A percentile compares a stretch with the other conserved stretches of the same genome.
Evolutionary conservation across 2,329 filamentous ascomycete species (phyloP).

Genomic region (Alternaria rosae): DNA sequence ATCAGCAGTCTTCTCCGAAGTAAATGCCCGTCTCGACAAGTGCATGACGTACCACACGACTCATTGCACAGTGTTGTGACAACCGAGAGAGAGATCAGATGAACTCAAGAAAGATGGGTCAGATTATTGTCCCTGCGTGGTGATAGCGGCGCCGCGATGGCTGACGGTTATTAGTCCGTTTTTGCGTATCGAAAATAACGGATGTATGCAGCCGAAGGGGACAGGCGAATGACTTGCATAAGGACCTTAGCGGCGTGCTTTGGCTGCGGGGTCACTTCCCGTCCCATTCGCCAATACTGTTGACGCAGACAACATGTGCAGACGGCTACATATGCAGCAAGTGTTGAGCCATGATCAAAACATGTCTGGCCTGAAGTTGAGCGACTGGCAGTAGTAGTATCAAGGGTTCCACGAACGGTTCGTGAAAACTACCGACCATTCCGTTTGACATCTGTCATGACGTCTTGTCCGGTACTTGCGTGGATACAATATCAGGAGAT

Average conservation of each 20-base stretch:
- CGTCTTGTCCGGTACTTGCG: conserved; percentile 5
- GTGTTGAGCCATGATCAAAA: conserved; percentile 19
- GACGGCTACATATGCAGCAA: conserved; percentile 24
- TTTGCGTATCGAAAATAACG: conserved; percentile 26
- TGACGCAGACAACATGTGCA: conserved; percentile 25
- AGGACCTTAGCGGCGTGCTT: conserved; percentile 35
- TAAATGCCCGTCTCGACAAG: conserved; percentile 21
- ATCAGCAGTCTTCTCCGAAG: conserved; percentile 12
- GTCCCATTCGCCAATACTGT: conserved; percentile 32
- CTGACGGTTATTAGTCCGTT: conserved; percentile 35
- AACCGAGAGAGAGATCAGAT: conserved; percentile 21
- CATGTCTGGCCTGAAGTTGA: conserved; percentile 2
- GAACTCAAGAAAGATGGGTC: conserved; percentile 16
- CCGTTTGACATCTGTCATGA: conserved; percentile 9
- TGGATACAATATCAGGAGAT: conserved; percentile 6
- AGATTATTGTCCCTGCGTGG: conserved; percentile 31
- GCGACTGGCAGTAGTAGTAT: neutral
- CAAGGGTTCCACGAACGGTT: conserved; percentile 1
- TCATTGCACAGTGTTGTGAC: conserved; percentile 10
- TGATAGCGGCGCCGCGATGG: conserved; percentile 26
- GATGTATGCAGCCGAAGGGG: conserved; percentile 34
- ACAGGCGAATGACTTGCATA: conserved; percentile 49
- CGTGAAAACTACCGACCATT: conserved; percentile 1
- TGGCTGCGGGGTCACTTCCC: conserved; percentile 38
- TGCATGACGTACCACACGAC: conserved; percentile 22